phyloP scores from a whole-genome alignment of 1,284 basidiomycete genomes.

The Tilletia setariae region DNA sequence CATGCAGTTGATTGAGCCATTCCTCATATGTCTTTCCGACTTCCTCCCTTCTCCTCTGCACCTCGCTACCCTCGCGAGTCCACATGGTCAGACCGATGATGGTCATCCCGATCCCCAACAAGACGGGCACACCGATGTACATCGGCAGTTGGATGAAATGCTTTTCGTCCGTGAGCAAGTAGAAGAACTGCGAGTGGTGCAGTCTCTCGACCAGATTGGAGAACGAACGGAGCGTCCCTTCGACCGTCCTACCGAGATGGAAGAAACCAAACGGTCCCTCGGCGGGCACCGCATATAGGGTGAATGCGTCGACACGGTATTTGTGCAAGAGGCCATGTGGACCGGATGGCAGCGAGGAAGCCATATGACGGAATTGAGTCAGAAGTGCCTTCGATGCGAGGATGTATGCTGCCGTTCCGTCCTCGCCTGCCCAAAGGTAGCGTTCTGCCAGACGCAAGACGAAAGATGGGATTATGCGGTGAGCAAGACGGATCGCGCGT shows the following conservation, averaged over 20 bases:
- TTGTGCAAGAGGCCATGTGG: slow-evolving; percentile 57
- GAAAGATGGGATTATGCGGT: neutral
- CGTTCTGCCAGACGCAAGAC: neutral
- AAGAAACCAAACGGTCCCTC: slow-evolving; percentile 91
- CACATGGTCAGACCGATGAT: slow-evolving; percentile 32
- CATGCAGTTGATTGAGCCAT: neutral
- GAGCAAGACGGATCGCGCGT: too few relatives aligned
- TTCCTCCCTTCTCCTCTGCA: slow-evolving; percentile 4
- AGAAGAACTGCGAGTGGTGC: slow-evolving; percentile 54
- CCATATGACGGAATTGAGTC: slow-evolving; percentile 7
- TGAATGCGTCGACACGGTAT: slow-evolving; percentile 90
- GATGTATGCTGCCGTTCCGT: neutral
- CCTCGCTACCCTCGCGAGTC: slow-evolving; percentile 17
- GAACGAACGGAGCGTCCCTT: slow-evolving; percentile 42
- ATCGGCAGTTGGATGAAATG: slow-evolving; percentile 45
- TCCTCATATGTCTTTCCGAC: neutral
- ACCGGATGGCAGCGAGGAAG: slow-evolving; percentile 27
- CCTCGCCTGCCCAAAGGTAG: neutral
- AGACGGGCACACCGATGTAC: slow-evolving; percentile 39
- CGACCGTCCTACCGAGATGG: slow-evolving; percentile 65
- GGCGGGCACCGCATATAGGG: slow-evolving; percentile 81
- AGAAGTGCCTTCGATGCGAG: slow-evolving; percentile 1
- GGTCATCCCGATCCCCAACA: slow-evolving; percentile 41
- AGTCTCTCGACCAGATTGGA: slow-evolving; percentile 52
- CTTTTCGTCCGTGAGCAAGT: slow-evolving; percentile 37